Evolutionary conservation across 139 green algal genomes (phyloP), one percentile per base, ranked within the genome.

Genomic region (Tetradesmus obliquus): DNA sequence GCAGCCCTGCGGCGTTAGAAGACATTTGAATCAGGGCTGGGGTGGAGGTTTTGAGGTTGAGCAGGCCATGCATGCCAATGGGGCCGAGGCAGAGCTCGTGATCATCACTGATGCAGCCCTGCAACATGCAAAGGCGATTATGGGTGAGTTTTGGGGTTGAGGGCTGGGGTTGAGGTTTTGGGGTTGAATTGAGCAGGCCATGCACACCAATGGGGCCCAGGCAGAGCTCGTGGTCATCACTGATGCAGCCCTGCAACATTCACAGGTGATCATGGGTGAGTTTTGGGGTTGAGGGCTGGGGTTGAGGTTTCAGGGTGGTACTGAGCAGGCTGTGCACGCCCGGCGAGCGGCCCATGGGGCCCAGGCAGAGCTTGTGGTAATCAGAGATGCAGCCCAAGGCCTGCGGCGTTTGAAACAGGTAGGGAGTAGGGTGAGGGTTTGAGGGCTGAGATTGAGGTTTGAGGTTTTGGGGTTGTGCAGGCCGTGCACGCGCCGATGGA

Each of bases 21-120:
- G 32, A 45, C 32, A 45, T 45, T 1, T 45, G 32, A 45, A 45
- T 45, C 0, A 45, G 32, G 32, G 32, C 32, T 45, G 32, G 32
- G 32, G 32, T 45, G 0, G 32, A 45, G 32, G 32, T 45, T 45
- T 45, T n/a, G 79, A 2, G 13, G 51, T 15, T 85, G 79, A 60
- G 17, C 79, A 85, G 79, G 13, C 79, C 79, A 1, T 85, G 79
- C 10, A 85, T 19, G 79, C 79, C 79, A 19, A 85, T 85, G 15
- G 79, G 79, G 79, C 79, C 79, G 13, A 85, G 79, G 79, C 79
- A 85, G n/a, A 85, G 79, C n/a, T 85, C n/a, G 51, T 85, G 79
- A 20, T 85, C 79, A 55, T 85, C 79, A 57, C 19, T 57, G 79
- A 85, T 85, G 79, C 79, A 85, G n/a, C 79, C 79, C 79, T 85